Percentiles rank a stretch among this genome's conserved stretches.
These are phyloP conservation scores for Fusarium euwallaceae DNA, from an alignment of 2,329 filamentous ascomycete species.

Conservation along the genomic window DNA sequence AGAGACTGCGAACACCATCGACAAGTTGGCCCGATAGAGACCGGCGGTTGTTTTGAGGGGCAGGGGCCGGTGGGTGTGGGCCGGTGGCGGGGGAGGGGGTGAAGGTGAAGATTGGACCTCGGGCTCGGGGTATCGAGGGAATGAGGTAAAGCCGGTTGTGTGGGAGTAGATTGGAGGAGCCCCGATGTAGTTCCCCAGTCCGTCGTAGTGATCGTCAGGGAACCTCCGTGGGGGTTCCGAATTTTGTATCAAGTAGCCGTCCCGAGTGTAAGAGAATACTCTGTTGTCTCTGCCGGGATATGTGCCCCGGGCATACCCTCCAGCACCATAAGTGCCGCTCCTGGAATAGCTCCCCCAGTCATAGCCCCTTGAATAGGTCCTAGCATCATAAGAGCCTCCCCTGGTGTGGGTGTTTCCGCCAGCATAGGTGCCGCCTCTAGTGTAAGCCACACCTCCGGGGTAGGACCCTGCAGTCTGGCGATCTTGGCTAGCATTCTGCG, in stretches of 20 bases:
- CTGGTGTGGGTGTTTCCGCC: background rate
- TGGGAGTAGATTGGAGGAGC: constrained; percentile 12
- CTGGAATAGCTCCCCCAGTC: background rate
- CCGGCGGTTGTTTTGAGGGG: constrained; percentile 6
- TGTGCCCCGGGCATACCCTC: constrained; percentile 2
- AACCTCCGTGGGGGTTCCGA: constrained; percentile 26
- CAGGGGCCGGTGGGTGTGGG: no score
- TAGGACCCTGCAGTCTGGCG: constrained; percentile 3
- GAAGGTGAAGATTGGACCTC: background rate
- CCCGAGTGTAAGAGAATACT: background rate
- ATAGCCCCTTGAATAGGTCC: background rate
- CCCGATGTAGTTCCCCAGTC: constrained; percentile 28
- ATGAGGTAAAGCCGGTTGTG: constrained; percentile 20
- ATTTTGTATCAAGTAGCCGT: constrained; percentile 22
- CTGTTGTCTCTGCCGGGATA: constrained; percentile 15
- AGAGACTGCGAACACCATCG: constrained; percentile 26
- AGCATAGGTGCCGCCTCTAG: background rate
- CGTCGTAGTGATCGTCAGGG: constrained; percentile 32
- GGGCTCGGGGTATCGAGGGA: constrained; percentile 30
- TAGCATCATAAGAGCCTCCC: background rate
- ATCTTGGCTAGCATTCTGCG: constrained; percentile 21
- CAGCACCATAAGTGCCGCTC: background rate
- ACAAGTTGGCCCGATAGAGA: constrained; percentile 26
- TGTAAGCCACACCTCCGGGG: constrained; percentile 1
- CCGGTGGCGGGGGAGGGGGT: background rate